Conservation (phyloP, 371 early-diverging fungal species). For the Smittium culicis region DNA sequence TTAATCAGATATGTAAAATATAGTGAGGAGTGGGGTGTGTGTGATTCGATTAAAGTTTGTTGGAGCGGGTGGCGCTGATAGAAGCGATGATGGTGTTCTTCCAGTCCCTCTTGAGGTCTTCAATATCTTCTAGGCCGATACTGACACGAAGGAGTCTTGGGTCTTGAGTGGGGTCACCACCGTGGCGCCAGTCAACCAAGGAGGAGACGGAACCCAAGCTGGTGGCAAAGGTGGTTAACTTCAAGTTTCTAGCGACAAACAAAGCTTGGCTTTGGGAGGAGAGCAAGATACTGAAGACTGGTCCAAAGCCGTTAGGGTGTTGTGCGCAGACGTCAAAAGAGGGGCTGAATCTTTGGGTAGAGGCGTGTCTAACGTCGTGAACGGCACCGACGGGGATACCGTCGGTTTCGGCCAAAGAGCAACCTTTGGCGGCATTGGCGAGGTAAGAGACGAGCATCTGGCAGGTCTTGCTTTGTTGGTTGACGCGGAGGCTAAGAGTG, state of each 20-base stretch:
- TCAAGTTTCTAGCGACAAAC: slow-evolving; percentile 28
- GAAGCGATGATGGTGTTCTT: slow-evolving; percentile 18
- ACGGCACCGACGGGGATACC: slow-evolving; percentile 17
- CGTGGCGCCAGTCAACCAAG: slow-evolving; percentile 42
- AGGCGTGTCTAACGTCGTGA: slow-evolving; percentile 18
- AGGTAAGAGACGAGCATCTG: slow-evolving; percentile 34
- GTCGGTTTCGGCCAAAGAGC: slow-evolving; percentile 12
- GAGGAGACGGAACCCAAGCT: slow-evolving; percentile 52
- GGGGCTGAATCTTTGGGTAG: slow-evolving; percentile 16
- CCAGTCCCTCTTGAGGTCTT: slow-evolving; percentile 46
- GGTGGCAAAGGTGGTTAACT: slow-evolving; percentile 35
- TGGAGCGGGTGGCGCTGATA: background rate
- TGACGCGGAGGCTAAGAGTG: slow-evolving; percentile 82
- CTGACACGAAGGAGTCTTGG: slow-evolving; percentile 40
- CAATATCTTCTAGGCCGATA: slow-evolving; percentile 46
- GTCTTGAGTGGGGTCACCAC: slow-evolving; percentile 30
- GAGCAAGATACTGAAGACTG: slow-evolving; percentile 23
- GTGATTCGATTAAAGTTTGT: slow-evolving; percentile 7
- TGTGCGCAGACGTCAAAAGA: slow-evolving; percentile 14
- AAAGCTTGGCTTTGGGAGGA: slow-evolving; percentile 21
- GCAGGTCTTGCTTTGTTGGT: slow-evolving; percentile 69
- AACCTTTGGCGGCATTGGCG: slow-evolving; percentile 15
- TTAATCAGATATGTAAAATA: too few species aligned
- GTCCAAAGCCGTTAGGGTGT: slow-evolving; percentile 28
- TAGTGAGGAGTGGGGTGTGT: too few species aligned